These are phyloP conservation scores for Trypanosomatidae sp. DNA, from an alignment of 208 protist species.

Conservation along the genomic window DNA sequence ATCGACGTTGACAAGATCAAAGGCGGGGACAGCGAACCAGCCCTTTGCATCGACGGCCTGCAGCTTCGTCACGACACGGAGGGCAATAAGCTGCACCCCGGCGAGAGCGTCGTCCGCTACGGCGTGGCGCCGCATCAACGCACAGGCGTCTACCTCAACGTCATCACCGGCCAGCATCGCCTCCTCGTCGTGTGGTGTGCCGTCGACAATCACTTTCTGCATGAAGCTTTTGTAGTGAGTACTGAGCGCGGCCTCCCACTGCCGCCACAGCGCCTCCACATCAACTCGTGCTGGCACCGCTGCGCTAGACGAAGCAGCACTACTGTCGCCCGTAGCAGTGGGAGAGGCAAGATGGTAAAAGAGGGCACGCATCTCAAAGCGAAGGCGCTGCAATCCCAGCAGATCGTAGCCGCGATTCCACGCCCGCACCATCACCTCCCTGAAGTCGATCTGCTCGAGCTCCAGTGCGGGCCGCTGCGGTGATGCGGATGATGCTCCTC, in stretches of 20 bases:
- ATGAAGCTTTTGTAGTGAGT: too few species aligned
- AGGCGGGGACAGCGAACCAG: constrained; percentile 81
- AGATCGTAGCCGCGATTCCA: constrained; percentile 44
- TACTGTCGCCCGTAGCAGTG: neutral
- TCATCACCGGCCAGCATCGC: neutral
- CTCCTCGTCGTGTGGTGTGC: too few species aligned
- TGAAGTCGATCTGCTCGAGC: constrained; percentile 23
- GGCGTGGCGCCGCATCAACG: constrained; percentile 5
- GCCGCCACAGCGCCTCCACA: too few species aligned
- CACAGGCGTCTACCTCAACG: neutral
- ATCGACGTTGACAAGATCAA: constrained; percentile 80
- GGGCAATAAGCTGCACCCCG: constrained; percentile 35
- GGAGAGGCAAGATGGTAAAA: constrained; percentile 26
- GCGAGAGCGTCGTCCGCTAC: neutral
- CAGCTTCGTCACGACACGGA: constrained; percentile 54
- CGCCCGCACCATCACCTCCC: constrained; percentile 34
- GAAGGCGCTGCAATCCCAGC: constrained; percentile 47
- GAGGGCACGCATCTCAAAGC: constrained; percentile 51
- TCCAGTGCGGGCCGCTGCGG: constrained; percentile 13
- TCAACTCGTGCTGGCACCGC: too few species aligned
- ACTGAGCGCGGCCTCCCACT: too few species aligned
- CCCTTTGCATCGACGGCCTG: constrained; percentile 47
- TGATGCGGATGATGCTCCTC: too few species aligned
- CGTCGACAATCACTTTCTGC: too few species aligned
- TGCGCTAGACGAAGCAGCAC: too few species aligned